These are phyloP conservation scores for Arthrinium puccinioides DNA, from an alignment of 2,329 filamentous ascomycete species.

Conservation along the genomic window DNA sequence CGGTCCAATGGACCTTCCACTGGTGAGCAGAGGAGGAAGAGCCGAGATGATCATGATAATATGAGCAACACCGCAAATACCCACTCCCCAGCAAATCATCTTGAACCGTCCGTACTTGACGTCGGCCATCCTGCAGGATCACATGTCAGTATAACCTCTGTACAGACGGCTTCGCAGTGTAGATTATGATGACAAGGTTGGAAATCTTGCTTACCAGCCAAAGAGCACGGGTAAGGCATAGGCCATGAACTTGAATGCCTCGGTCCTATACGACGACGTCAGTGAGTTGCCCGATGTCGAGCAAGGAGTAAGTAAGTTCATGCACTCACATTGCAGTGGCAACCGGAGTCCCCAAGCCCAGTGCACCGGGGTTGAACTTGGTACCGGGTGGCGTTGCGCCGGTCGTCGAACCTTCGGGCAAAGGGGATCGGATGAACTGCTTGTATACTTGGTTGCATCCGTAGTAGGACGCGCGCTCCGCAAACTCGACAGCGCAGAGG, in stretches of 20 bases:
- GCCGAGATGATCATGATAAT: constrained; percentile 25
- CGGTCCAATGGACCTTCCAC: constrained; percentile 41
- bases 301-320: too few species aligned
- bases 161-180: too few species aligned
- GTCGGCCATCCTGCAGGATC: background rate
- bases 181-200: too few species aligned
- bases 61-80: constrained; percentile 26
- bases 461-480: constrained; percentile 1
- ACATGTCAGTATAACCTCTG: background rate
- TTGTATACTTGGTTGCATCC: constrained; percentile 1
- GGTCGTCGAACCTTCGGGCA: background rate
- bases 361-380: background rate
- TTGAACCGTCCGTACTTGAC: constrained; percentile 8
- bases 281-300: too few species aligned
- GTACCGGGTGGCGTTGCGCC: background rate
- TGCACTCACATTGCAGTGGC: background rate
- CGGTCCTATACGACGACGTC: too few species aligned
- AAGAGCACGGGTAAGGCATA: constrained; percentile 6
- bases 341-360: background rate
- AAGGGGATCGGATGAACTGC: constrained; percentile 1
- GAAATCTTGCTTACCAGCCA: too few species aligned
- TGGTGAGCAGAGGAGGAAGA: constrained; percentile 30
- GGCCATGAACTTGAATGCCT: constrained; percentile 6
- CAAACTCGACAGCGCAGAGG: constrained; percentile 2
- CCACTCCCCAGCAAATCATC: constrained; percentile 23